A percentile compares a stretch with the other conserved stretches of the same genome.
These are phyloP conservation scores for Zymoseptoria pseudotritici DNA, from an alignment of 2,329 filamentous ascomycete species.

Conservation along the genomic window DNA sequence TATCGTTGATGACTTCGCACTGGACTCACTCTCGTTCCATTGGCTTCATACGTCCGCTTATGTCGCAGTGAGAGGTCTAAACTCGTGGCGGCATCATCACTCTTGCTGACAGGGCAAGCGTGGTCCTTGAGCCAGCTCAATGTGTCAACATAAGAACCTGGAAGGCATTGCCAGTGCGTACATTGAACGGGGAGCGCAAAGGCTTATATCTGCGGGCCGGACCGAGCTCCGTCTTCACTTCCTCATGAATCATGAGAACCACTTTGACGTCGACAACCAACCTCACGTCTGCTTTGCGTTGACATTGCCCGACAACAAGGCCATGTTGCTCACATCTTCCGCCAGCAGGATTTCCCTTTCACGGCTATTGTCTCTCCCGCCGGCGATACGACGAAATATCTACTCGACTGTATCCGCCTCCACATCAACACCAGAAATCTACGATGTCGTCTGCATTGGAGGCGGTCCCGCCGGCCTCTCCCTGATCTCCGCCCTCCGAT, in stretches of 20 bases:
- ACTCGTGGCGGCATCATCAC: no score
- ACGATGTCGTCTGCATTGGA: conserved; percentile 34
- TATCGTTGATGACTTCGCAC: no score
- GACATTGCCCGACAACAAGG: conserved; percentile 3
- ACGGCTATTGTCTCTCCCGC: conserved; percentile 23
- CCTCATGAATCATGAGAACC: neutral
- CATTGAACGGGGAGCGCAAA: no score
- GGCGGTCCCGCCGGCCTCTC: conserved; percentile 19
- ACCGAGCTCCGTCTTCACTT: neutral
- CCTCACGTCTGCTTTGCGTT: neutral
- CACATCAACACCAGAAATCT: conserved; percentile 56
- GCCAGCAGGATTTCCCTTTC: conserved; percentile 6
- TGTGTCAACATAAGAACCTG: no score
- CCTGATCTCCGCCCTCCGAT: conserved; percentile 30
- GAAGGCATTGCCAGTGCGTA: no score
- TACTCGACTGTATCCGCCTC: conserved; percentile 17
- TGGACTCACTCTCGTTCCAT: no score
- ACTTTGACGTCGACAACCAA: neutral
- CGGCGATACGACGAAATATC: conserved; percentile 20
- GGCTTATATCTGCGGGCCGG: neutral
- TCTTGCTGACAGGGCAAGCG: no score
- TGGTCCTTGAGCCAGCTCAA: no score
- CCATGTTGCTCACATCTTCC: conserved; percentile 1
- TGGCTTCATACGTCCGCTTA: no score
- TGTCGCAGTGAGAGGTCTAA: no score